Conservation (phyloP, 139 green algal genomes). For the Axilococcus clingmanii region DNA sequence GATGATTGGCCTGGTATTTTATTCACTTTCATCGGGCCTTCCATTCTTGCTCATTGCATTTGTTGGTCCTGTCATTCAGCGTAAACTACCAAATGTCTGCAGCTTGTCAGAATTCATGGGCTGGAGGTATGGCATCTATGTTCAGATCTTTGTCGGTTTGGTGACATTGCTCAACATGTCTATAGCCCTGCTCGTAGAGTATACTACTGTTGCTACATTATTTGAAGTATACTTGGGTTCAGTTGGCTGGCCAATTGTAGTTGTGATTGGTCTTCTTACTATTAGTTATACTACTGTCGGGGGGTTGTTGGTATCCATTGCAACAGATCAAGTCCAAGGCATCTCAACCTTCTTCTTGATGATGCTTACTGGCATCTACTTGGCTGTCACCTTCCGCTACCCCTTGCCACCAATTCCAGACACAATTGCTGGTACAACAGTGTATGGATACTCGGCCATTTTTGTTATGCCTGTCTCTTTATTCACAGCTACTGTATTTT, state of each 20-base stretch:
- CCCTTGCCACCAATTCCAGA: constrained; percentile 33
- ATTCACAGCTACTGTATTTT: constrained; percentile 61
- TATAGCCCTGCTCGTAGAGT: constrained; percentile 51
- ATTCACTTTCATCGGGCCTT: constrained; percentile 54
- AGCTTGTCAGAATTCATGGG: constrained; percentile 61
- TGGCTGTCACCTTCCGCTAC: constrained; percentile 49
- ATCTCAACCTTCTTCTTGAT: constrained; percentile 38
- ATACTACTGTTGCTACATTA: constrained; percentile 55
- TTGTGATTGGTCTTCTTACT: constrained; percentile 52
- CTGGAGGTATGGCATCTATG: constrained; percentile 45
- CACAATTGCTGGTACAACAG: not conserved
- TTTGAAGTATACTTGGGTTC: constrained; percentile 51
- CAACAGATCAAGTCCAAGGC: constrained; percentile 67
- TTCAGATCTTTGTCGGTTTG: constrained; percentile 35
- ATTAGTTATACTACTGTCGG: constrained; percentile 55
- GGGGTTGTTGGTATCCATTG: constrained; percentile 62
- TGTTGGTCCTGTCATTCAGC: constrained; percentile 31
- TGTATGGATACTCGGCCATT: constrained; percentile 50
- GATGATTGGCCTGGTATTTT: constrained; percentile 55
- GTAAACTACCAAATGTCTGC: constrained; percentile 40
- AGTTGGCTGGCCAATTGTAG: constrained; percentile 48
- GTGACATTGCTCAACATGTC: constrained; percentile 65
- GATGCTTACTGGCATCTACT: constrained; percentile 48
- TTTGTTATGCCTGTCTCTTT: constrained; percentile 60
- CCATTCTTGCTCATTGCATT: constrained; percentile 59